phyloP scores from a whole-genome alignment of 768 basidiomycete species.

The Lactarius psammicola region DNA sequence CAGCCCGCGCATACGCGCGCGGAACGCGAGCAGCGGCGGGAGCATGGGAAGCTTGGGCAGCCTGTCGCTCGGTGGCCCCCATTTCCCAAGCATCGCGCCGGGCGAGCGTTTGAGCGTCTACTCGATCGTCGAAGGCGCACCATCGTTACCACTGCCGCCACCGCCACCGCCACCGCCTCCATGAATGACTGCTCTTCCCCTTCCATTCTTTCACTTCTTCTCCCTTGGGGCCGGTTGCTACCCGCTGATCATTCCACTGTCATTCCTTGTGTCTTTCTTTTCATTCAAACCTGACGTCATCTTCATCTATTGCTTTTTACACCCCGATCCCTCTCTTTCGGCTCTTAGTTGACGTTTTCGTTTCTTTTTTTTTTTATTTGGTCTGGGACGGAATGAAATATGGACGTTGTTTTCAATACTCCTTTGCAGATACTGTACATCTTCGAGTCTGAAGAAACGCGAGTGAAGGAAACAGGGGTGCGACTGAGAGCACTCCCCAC shows the following conservation, averaged over 20 bases:
- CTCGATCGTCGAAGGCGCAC: neutral
- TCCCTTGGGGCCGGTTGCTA: neutral
- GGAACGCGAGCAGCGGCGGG: conserved; percentile 1
- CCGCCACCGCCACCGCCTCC: conserved; percentile 2
- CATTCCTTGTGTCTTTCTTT: neutral
- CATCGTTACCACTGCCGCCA: neutral
- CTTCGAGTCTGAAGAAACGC: too few species aligned
- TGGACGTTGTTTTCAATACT: neutral
- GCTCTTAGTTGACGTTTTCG: neutral
- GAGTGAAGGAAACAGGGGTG: too few species aligned
- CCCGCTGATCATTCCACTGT: too few species aligned
- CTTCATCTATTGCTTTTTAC: neutral
- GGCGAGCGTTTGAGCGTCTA: conserved; percentile 11
- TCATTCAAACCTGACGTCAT: neutral
- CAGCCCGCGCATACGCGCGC: conserved; percentile 31
- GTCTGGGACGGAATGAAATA: neutral
- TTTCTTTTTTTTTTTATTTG: neutral
- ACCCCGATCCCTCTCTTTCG: neutral
- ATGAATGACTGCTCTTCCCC: neutral
- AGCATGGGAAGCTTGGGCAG: conserved; percentile 11
- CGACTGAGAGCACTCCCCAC: too few species aligned
- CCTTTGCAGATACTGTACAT: neutral
- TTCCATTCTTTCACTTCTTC: neutral
- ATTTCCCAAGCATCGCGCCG: conserved; percentile 20
- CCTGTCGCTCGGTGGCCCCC: conserved; percentile 9